Percentiles rank a stretch among this genome's conserved stretches.
These are phyloP conservation scores for Backusella tuberculispora DNA, from an alignment of 192 early-diverging fungal genomes.

Conservation along the genomic window DNA sequence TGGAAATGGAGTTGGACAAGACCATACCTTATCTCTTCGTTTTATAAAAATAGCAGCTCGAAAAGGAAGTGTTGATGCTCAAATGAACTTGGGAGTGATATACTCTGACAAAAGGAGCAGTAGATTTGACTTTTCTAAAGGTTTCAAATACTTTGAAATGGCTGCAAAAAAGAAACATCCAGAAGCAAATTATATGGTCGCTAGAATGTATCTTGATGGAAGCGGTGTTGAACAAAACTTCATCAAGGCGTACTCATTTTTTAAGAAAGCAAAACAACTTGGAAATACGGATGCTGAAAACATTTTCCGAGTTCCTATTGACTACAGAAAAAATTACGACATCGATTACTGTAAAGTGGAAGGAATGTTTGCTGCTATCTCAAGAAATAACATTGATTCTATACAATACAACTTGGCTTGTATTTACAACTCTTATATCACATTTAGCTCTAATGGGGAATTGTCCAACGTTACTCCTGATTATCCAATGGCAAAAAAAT, in stretches of 20 bases:
- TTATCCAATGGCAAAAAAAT: neutral
- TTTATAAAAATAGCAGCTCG: neutral
- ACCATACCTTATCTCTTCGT: neutral
- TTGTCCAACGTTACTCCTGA: neutral
- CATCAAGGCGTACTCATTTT: neutral
- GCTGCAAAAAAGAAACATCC: neutral
- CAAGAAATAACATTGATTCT: neutral
- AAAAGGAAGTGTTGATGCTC: neutral
- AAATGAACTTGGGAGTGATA: neutral
- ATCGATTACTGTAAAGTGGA: neutral
- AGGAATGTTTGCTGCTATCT: neutral
- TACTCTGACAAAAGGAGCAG: neutral
- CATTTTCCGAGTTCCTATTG: neutral
- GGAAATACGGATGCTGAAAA: neutral
- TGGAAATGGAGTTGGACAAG: neutral
- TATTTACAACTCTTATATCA: neutral
- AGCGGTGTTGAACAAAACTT: neutral
- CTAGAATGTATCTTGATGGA: neutral
- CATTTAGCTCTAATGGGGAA: neutral
- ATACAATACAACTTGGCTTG: neutral
- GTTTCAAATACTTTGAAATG: neutral
- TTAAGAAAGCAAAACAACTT: neutral
- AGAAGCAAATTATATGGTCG: neutral
- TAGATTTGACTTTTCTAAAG: neutral
- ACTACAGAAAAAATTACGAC: neutral